Conservation (phyloP, 2,329 filamentous ascomycete species). For the Curvularia lunata region DNA sequence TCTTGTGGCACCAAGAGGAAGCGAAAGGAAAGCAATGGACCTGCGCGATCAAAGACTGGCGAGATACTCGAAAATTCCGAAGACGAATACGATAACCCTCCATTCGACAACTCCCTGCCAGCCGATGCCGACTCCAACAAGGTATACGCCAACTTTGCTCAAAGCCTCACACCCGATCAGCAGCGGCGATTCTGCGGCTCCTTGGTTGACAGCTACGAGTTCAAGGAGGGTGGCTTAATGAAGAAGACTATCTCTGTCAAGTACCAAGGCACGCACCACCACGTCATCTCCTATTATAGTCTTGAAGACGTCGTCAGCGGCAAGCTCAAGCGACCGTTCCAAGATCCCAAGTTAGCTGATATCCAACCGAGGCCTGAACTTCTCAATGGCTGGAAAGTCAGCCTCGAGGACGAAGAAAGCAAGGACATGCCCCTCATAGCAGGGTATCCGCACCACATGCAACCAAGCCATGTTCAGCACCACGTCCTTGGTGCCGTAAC, state of each 20-base stretch:
- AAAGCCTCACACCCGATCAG: constrained; percentile 53
- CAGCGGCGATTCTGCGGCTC: constrained; percentile 76
- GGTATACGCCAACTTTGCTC: constrained; percentile 47
- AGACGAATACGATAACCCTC: constrained; percentile 43
- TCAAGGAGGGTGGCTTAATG: constrained; percentile 80
- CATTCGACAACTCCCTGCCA: constrained; percentile 27
- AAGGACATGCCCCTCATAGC: constrained; percentile 42
- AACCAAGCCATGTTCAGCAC: constrained; percentile 39
- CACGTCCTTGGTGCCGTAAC: constrained; percentile 30
- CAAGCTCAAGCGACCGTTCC: constrained; percentile 44
- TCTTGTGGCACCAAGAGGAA: constrained; percentile 48
- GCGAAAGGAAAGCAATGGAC: constrained; percentile 40
- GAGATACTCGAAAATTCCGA: constrained; percentile 40
- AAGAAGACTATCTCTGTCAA: constrained; percentile 93
- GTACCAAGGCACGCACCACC: constrained; percentile 76
- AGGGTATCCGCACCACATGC: constrained; percentile 39
- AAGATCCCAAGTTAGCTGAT: constrained; percentile 44
- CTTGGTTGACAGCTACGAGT: constrained; percentile 86
- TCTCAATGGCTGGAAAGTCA: constrained; percentile 47
- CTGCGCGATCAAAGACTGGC: constrained; percentile 37
- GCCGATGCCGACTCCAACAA: constrained; percentile 41
- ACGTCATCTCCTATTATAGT: constrained; percentile 88
- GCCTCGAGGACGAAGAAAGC: constrained; percentile 47
- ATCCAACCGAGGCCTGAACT: constrained; percentile 44
- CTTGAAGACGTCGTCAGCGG: constrained; percentile 72